Base-by-base conservation (phyloP, 106 monocot genomes). In the Allium fistulosum region DNA sequence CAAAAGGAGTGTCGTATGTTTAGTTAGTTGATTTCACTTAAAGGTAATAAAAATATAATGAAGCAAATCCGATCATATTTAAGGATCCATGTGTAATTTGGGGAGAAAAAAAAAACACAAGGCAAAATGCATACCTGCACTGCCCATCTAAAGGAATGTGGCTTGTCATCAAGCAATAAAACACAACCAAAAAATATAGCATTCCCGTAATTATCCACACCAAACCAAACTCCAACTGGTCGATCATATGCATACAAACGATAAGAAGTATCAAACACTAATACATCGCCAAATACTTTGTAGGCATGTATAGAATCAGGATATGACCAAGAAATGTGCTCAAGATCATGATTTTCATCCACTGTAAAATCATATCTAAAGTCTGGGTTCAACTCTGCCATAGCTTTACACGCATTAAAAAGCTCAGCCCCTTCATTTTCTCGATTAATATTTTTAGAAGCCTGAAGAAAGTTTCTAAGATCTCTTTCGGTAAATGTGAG, bases 401-500 rank as follows among this genome's bases (percentile, higher is more conserved):
- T 82, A 14, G 60, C 75, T 75, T 84, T 84, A 77, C 91, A 91
- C 4, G 75, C 84, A 52, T 80, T 84, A 61, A 91, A 74, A 75
- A 91, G 82, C 61, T 91, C 84, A 17, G 76, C 10, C 46, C 87
- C 91, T 77, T 91, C 91, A 65, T 81, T 91, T 48, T 84, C 87
- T 47, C 61, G 72, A 76, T 91, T 80, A 28, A 91, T 81, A 61
- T 67, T 82, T 74, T 87, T 91, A 0, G 87, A 87, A 15, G 84
- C 74, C 72, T 91, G 91, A 66, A 91, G 78, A 26, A 91, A 91
- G 68, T 91, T 91, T 49, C 91, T 77, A 15, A 91, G 74, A 51
- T 91, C 91, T 73, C 91, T 81, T 72, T 91, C 91, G 0, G 84
- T 91, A 64, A 91, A 91, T 63, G 87, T 72, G 52, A 91, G 59